phyloP scores from a whole-genome alignment of 2,329 filamentous ascomycete genomes.

The Ascochyta clinopodiicola region DNA sequence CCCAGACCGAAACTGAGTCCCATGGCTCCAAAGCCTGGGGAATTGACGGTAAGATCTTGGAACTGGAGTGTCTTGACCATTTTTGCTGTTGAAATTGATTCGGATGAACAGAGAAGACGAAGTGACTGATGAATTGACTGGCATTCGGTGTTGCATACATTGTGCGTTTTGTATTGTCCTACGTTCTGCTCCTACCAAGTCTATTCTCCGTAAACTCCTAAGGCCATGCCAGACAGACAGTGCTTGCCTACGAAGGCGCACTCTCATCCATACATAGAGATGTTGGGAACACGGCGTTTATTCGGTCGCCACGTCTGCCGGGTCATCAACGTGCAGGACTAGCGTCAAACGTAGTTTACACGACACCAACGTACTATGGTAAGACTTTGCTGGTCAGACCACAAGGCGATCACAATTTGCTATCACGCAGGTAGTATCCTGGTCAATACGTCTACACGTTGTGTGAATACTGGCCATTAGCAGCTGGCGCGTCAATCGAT shows the following conservation, averaged over 20 bases:
- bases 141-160: neutral
- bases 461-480: too few relatives aligned
- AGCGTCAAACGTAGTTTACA: neutral
- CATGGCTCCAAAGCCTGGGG: constrained; percentile 64
- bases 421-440: too few relatives aligned
- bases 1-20: constrained; percentile 57
- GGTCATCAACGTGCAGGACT: constrained; percentile 1
- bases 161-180: neutral
- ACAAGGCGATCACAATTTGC: too few relatives aligned
- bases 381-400: too few relatives aligned
- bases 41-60: constrained; percentile 49
- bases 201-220: neutral
- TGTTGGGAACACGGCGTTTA: neutral
- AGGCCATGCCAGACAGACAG: neutral
- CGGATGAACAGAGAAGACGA: neutral
- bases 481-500: too few relatives aligned
- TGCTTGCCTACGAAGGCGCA: neutral
- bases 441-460: too few relatives aligned
- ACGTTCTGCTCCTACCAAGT: neutral
- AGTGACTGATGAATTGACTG: neutral
- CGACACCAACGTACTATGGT: neutral
- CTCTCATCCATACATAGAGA: neutral
- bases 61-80: constrained; percentile 34
- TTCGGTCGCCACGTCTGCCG: neutral
- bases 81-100: neutral